phyloP scores from a whole-genome alignment of 2,329 filamentous ascomycete genomes.

The Trichoderma hamatum region DNA sequence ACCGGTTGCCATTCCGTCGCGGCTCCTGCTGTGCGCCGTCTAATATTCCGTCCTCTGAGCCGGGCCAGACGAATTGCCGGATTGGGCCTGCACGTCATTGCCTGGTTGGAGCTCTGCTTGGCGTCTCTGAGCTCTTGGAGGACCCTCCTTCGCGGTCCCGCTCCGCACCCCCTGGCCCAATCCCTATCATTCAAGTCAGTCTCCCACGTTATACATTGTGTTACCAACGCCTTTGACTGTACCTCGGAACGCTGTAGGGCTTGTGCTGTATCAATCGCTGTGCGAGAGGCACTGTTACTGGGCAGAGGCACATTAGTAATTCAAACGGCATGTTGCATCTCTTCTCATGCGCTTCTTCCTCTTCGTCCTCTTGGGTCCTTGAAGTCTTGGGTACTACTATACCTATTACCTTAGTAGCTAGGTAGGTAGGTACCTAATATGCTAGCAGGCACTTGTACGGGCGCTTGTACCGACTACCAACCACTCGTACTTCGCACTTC shows the following conservation, averaged over 20 bases:
- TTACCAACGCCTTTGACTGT: neutral
- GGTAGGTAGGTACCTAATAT: neutral
- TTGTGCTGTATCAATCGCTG: neutral
- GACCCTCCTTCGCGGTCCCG: neutral
- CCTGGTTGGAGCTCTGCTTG: conserved; percentile 7
- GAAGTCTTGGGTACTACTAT: no score
- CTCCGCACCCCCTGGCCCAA: conserved; percentile 9
- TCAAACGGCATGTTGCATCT: neutral
- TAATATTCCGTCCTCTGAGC: neutral
- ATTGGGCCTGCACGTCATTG: conserved; percentile 22
- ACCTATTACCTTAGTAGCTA: neutral
- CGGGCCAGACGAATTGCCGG: conserved; percentile 20
- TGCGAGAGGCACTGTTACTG: neutral
- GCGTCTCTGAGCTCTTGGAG: neutral
- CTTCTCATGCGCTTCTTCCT: neutral
- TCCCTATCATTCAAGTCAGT: neutral
- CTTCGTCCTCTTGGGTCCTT: neutral
- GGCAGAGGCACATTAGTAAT: neutral
- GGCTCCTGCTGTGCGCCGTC: neutral
- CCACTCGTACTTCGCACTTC: neutral
- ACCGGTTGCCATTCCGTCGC: neutral
- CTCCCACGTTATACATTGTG: conserved; percentile 9
- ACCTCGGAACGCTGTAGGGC: neutral
- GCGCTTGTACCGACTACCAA: neutral
- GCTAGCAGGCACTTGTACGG: neutral